Evolutionary conservation across 2,329 filamentous ascomycete species (phyloP).

Genomic region (Pseudogymnoascus sp.): DNA sequence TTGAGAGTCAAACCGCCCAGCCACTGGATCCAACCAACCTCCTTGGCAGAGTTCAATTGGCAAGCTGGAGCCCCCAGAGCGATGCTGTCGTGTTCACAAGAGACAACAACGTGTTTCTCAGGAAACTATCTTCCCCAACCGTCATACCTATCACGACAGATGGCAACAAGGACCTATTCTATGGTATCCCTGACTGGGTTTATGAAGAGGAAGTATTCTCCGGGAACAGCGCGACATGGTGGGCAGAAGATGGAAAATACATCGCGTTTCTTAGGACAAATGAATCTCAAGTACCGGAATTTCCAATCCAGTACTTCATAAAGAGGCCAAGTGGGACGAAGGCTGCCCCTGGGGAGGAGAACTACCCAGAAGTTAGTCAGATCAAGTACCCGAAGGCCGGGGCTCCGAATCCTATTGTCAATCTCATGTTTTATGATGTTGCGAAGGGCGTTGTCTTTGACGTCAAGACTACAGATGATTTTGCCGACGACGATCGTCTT

Average conservation of each 20-base stretch:
- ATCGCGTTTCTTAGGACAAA: conserved; percentile 90
- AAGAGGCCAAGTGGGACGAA: conserved; percentile 69
- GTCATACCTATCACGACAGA: conserved; percentile 66
- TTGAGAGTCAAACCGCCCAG: conserved; percentile 66
- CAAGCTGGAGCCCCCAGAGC: conserved; percentile 80
- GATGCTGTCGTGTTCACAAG: conserved; percentile 83
- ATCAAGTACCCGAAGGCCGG: conserved; percentile 99
- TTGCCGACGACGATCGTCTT: conserved; percentile 70
- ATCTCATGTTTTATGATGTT: conserved; percentile 82
- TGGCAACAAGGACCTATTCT: conserved; percentile 82
- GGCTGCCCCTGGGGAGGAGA: conserved; percentile 64
- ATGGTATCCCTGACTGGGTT: conserved; percentile 95
- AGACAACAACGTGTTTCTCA: conserved; percentile 82
- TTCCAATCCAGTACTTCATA: conserved; percentile 87
- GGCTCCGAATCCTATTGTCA: conserved; percentile 82
- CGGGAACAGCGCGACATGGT: conserved; percentile 83
- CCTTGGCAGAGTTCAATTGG: conserved; percentile 65
- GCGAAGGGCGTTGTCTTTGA: conserved; percentile 67
- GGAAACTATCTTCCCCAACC: conserved; percentile 43
- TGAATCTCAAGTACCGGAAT: conserved; percentile 84
- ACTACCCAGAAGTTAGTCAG: conserved; percentile 78
- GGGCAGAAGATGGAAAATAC: conserved; percentile 82
- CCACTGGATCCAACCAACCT: conserved; percentile 64
- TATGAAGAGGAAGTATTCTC: conserved; percentile 79
- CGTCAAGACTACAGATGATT: conserved; percentile 68